A percentile compares a stretch with the other conserved stretches of the same genome.
phyloP scores from a whole-genome alignment of 1,284 basidiomycete genomes.

The Paramarasmius palmivorus region DNA sequence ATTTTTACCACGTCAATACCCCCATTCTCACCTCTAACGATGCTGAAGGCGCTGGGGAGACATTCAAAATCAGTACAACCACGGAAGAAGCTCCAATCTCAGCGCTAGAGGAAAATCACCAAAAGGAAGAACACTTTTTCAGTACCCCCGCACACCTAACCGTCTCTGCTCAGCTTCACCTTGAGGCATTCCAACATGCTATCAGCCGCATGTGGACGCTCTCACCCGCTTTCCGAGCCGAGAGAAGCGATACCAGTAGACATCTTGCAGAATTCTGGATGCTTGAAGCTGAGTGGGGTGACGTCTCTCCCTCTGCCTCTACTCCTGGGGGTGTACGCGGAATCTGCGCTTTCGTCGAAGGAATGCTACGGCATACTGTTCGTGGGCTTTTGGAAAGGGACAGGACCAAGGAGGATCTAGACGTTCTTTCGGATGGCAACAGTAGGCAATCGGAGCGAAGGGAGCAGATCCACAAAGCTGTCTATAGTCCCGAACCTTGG shows the following conservation, averaged over 20 bases:
- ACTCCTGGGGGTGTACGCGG: constrained; percentile 38
- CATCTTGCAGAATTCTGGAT: constrained; percentile 99
- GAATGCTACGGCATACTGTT: constrained; percentile 53
- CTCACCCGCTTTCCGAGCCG: constrained; percentile 91
- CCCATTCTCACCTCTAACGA: constrained; percentile 91
- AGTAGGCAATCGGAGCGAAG: constrained; percentile 28
- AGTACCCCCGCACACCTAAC: constrained; percentile 82
- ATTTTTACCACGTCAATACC: constrained; percentile 80
- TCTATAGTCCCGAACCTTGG: constrained; percentile 48
- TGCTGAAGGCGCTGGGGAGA: constrained; percentile 97
- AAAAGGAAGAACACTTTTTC: constrained; percentile 58
- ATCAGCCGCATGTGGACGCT: constrained; percentile 88
- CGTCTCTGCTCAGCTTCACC: constrained; percentile 93
- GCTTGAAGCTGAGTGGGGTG: constrained; percentile 90
- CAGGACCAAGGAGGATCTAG: constrained; percentile 28
- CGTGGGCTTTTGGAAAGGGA: constrained; percentile 22
- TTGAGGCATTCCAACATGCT: constrained; percentile 84
- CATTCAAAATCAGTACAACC: constrained; percentile 68
- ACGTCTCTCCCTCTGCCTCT: constrained; percentile 34
- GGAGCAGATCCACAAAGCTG: constrained; percentile 29
- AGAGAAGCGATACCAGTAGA: constrained; percentile 84
- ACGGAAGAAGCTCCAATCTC: constrained; percentile 21
- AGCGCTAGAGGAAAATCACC: constrained; percentile 11
- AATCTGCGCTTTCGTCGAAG: constrained; percentile 76
- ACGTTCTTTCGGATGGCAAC: constrained; percentile 34